Evolutionary conservation across 2,329 filamentous ascomycete genomes (phyloP), one percentile per base, ranked within the genome.

Genomic region (Fusarium sp.): DNA sequence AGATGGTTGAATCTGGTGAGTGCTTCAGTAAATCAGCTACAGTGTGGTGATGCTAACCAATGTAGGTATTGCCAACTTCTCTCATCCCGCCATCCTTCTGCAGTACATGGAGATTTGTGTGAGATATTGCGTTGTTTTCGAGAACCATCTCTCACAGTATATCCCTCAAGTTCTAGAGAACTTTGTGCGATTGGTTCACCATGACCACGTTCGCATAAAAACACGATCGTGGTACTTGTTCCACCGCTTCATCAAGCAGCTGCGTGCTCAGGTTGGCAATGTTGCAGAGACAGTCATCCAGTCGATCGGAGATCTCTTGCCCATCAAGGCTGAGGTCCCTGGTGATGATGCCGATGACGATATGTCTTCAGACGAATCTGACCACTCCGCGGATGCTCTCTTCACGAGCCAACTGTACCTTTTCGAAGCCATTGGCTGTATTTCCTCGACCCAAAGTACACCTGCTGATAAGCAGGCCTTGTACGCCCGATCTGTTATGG

Each of bases 81-180:
- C 92, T 21, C 96, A 98, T 80, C 96, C 96, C 3, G 94, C 95
- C 21, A 95, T 98, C 58, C 90, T 98, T 72, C 87, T 99, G 28
- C 95, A 98, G 83, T 99, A 97, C 80, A 98, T 99, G 95, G 96
- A 99, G 82, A 97, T 97, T 40, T 97, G 95, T 81, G 95, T 97
- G 62, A 92, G 96, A 57, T 99, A 99, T 83, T 94, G 92, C 80
- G 90, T 91, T 33, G 97, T 98, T 82, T 98, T 99, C 80, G 95
- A 98, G 79, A 90, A 91, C 63, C 93, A 97, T 79, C 88, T 69
- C 91, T 35, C 87, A 13, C 67, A 92, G 28, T 91, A 94, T 69
- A 97, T 98, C 56, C 94, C 94, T 4, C 92, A 92, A 73, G 94
- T 96, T 2, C 87, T 99, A 46, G 95, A 98, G 79, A 95, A 93